Percentiles rank a stretch among this genome's conserved stretches.
phyloP scores from a whole-genome alignment of 139 green algal genomes.

The Nannochloris sp. region DNA sequence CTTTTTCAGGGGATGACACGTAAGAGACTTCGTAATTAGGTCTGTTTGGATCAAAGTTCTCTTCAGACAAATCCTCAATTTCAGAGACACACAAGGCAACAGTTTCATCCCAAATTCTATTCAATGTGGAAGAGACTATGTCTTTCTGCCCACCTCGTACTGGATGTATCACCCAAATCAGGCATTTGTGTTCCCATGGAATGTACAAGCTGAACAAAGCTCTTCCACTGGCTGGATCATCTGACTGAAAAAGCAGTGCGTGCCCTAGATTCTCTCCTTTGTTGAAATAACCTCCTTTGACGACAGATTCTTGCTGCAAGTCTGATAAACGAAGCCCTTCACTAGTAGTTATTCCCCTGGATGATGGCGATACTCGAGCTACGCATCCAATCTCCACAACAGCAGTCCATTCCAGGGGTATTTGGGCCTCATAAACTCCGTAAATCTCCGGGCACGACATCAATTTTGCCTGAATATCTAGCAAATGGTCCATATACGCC shows the following conservation, averaged over 20 bases:
- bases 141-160: slow-evolving; percentile 28
- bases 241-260: slow-evolving; percentile 55
- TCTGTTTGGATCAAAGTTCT: not conserved
- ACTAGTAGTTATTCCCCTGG: slow-evolving; percentile 28
- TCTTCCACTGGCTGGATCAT: slow-evolving; percentile 28
- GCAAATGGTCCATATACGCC: slow-evolving; percentile 33
- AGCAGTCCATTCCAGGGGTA: slow-evolving; percentile 54
- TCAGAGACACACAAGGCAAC: slow-evolving; percentile 1
- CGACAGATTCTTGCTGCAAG: slow-evolving; percentile 46
- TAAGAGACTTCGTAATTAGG: slow-evolving; percentile 53
- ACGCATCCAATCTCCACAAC: slow-evolving; percentile 61
- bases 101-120: slow-evolving; percentile 51
- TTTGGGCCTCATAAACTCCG: slow-evolving; percentile 67
- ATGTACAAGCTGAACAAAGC: slow-evolving; percentile 51
- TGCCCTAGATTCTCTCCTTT: slow-evolving; percentile 49
- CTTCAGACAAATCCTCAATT: slow-evolving; percentile 8
- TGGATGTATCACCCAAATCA: slow-evolving; percentile 32
- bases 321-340: slow-evolving; percentile 54
- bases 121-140: slow-evolving; percentile 31
- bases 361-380: slow-evolving; percentile 35
- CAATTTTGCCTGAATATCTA: slow-evolving; percentile 41
- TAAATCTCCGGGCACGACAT: slow-evolving; percentile 25
- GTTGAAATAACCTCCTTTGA: slow-evolving; percentile 24
- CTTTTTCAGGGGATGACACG: slow-evolving; percentile 16
- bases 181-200: slow-evolving; percentile 21